Conservation (phyloP, 1,139 yeast species). For the Lodderomyces elongisporus region DNA sequence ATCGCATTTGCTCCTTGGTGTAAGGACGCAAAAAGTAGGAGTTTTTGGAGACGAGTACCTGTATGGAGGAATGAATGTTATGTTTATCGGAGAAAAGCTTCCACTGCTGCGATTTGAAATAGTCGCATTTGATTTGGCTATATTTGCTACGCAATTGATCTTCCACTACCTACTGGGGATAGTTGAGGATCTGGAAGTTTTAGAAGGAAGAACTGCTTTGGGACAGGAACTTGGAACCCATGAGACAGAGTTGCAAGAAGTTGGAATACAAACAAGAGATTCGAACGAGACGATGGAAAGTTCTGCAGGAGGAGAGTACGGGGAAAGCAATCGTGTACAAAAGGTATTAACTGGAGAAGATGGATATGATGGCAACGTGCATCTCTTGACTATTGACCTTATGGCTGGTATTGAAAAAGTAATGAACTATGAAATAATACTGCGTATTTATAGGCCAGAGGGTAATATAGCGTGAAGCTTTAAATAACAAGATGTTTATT, state of each 20-base stretch:
- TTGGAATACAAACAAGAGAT: background rate
- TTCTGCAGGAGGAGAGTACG: background rate
- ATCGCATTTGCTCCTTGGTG: conserved; percentile 29
- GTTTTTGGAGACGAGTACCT: conserved; percentile 15
- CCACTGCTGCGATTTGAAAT: conserved; percentile 26
- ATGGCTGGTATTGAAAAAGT: conserved; percentile 19
- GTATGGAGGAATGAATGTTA: conserved; percentile 35
- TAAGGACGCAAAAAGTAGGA: conserved; percentile 14
- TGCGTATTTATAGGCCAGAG: conserved; percentile 10
- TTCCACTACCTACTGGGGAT: conserved; percentile 31
- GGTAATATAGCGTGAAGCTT: no score
- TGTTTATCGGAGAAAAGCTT: conserved; percentile 38
- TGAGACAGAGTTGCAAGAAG: background rate
- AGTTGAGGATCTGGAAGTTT: conserved; percentile 7
- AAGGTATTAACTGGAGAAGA: conserved; percentile 22
- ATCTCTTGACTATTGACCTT: conserved; percentile 26
- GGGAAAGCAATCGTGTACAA: conserved; percentile 4
- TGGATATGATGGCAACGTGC: conserved; percentile 40
- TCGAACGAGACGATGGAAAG: background rate
- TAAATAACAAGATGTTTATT: no score
- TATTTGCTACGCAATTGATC: conserved; percentile 26
- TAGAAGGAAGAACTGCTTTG: conserved; percentile 4
- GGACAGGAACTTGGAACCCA: no score
- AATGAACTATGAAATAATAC: conserved; percentile 14
- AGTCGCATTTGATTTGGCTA: conserved; percentile 23